Evolutionary conservation across 345 rosid genomes (phyloP).

Genomic region (Linum trigynum): DNA sequence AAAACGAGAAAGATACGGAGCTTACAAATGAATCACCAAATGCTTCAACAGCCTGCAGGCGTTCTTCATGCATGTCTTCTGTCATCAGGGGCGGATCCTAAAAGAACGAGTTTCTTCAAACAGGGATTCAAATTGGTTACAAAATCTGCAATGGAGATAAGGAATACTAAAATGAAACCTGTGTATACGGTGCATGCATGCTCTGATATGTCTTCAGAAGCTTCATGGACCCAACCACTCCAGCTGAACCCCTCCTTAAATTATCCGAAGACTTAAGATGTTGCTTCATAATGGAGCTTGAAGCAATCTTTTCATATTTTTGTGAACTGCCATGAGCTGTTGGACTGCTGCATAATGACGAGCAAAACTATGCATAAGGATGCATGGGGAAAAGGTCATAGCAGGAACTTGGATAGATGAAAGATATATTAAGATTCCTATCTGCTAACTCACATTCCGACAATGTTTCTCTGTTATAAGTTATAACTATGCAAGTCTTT

Average conservation of each 20-base stretch:
- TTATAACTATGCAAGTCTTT: too few relatives aligned
- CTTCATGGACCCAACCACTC: slow-evolving; percentile 70
- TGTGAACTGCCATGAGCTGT: slow-evolving; percentile 19
- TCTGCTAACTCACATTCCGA: background rate
- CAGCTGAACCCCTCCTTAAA: slow-evolving; percentile 79
- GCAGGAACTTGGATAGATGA: background rate
- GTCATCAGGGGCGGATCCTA: slow-evolving; percentile 94
- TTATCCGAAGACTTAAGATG: slow-evolving; percentile 30
- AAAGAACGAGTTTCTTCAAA: slow-evolving; percentile 6
- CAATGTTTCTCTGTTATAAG: too few relatives aligned
- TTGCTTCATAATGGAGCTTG: slow-evolving; percentile 22
- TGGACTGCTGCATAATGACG: slow-evolving; percentile 23
- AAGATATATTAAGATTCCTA: background rate
- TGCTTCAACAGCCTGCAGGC: slow-evolving; percentile 83
- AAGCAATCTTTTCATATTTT: slow-evolving; percentile 14
- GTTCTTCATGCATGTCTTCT: slow-evolving; percentile 99
- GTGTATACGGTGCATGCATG: slow-evolving; percentile 95
- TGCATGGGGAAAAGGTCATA: background rate
- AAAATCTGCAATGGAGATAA: background rate
- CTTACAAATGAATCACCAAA: slow-evolving; percentile 81
- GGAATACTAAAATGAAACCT: slow-evolving; percentile 36
- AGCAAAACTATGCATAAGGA: slow-evolving; percentile 11
- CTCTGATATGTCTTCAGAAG: slow-evolving; percentile 68
- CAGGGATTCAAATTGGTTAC: background rate
- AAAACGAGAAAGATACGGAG: background rate